Evolutionary conservation across 129 eudicot species (phyloP).

Genomic region (Deinandra increscens): DNA sequence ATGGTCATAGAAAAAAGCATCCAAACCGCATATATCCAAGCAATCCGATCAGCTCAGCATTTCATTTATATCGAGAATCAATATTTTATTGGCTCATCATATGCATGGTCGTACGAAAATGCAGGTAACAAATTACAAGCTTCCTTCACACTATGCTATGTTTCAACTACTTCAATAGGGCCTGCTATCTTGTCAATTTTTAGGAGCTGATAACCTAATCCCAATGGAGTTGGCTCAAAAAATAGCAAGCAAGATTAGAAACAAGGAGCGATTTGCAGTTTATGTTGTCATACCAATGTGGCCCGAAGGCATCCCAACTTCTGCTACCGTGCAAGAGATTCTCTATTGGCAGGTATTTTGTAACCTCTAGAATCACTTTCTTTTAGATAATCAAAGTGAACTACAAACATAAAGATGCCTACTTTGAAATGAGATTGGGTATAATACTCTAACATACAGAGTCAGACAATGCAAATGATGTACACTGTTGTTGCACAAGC

Average conservation of each 20-base stretch:
- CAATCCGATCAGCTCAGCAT: conserved; percentile 92
- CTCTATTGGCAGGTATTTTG: conserved; percentile 90
- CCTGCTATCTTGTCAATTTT: conserved; percentile 19
- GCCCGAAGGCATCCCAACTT: conserved; percentile 91
- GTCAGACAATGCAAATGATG: conserved; percentile 92
- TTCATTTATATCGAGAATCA: conserved; percentile 93
- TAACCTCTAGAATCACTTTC: not conserved
- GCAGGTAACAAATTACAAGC: conserved; percentile 48
- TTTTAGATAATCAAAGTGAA: not conserved
- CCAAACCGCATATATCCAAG: conserved; percentile 89
- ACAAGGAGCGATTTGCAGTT: conserved; percentile 77
- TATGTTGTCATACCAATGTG: conserved; percentile 94
- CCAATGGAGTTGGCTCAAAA: conserved; percentile 96
- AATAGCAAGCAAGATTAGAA: conserved; percentile 83
- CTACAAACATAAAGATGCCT: not conserved
- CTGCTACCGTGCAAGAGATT: conserved; percentile 78
- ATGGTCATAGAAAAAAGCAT: conserved; percentile 89
- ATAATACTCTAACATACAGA: conserved; percentile 35
- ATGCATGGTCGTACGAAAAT: conserved; percentile 88
- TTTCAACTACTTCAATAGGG: not conserved
- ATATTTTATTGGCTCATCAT: conserved; percentile 84
- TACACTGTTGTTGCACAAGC: conserved; percentile 62
- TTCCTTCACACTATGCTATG: conserved; percentile 2
- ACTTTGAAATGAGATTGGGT: no score
- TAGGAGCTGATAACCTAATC: conserved; percentile 92